phyloP scores from a whole-genome alignment of 345 rosid genomes.

The Arabis alpina region DNA sequence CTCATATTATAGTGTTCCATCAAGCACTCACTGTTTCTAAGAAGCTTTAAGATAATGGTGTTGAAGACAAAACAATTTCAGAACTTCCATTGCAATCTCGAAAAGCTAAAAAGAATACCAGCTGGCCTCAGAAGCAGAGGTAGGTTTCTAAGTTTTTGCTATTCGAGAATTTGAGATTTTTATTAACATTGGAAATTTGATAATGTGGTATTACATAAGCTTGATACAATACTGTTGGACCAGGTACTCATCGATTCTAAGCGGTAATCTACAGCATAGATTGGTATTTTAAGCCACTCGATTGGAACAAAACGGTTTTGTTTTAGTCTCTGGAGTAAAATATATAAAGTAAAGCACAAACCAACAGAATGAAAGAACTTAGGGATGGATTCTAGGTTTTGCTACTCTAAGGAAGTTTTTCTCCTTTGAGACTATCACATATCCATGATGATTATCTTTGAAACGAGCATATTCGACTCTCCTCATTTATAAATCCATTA shows the following conservation, averaged over 20 bases:
- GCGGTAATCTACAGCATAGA: no score
- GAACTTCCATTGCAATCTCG: neutral
- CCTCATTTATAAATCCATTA: slow-evolving; percentile 57
- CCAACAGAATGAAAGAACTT: neutral
- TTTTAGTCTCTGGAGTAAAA: neutral
- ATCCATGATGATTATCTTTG: slow-evolving; percentile 28
- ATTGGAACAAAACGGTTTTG: no score
- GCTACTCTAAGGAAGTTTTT: slow-evolving; percentile 3
- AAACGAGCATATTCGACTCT: slow-evolving; percentile 77
- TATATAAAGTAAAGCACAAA: neutral
- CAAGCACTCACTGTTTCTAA: neutral
- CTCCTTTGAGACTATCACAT: slow-evolving; percentile 16
- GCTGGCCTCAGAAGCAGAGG: neutral
- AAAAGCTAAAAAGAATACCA: neutral
- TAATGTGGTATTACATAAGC: no score
- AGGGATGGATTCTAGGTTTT: neutral
- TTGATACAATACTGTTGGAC: no score
- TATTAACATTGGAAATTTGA: no score
- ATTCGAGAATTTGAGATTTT: no score
- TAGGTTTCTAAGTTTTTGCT: no score
- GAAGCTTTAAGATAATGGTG: neutral
- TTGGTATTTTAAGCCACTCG: no score
- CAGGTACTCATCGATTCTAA: no score
- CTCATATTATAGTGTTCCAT: no score
- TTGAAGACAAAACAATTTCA: neutral